These are phyloP conservation scores for Lepidium aucheri DNA, from an alignment of 345 rosid genomes.

Conservation along the genomic window DNA sequence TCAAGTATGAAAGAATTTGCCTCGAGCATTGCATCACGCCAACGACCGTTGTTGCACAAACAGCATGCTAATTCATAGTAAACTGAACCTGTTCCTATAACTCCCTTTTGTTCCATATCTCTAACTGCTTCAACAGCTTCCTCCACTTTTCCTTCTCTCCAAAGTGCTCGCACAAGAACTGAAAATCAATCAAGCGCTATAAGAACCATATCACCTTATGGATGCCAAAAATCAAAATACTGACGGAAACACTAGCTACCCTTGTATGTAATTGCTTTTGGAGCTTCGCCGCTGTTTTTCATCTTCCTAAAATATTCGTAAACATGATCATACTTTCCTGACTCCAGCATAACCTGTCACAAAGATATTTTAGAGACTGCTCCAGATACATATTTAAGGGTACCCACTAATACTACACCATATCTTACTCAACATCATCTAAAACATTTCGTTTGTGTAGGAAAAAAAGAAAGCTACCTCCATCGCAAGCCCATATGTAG, in stretches of 20 bases:
- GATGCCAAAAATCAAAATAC: not conserved
- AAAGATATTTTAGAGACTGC: not conserved
- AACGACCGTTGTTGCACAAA: slow-evolving; percentile 72
- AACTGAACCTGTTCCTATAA: slow-evolving; percentile 72
- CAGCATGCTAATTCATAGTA: slow-evolving; percentile 89
- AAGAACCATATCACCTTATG: slow-evolving; percentile 3
- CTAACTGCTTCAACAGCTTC: slow-evolving; percentile 77
- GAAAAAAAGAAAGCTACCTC: slow-evolving; percentile 50
- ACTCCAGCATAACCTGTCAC: slow-evolving; percentile 85
- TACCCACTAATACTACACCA: not conserved
- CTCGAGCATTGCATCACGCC: slow-evolving; percentile 77
- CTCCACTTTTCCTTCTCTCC: slow-evolving; percentile 75
- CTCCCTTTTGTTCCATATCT: slow-evolving; percentile 86
- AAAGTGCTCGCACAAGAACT: slow-evolving; percentile 81
- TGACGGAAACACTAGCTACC: slow-evolving; percentile 32
- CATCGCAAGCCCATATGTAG: slow-evolving; percentile 95
- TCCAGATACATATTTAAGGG: not conserved
- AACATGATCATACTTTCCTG: slow-evolving; percentile 78
- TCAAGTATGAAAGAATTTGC: slow-evolving; percentile 27
- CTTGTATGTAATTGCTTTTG: slow-evolving; percentile 69
- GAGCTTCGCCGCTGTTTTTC: slow-evolving; percentile 68
- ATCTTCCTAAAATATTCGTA: slow-evolving; percentile 60
- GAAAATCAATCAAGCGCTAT: slow-evolving; percentile 13
- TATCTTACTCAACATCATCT: not conserved
- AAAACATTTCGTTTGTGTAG: not conserved